These are phyloP conservation scores for Candida railenensis DNA, from an alignment of 805 yeast genomes.

Conservation along the genomic window DNA sequence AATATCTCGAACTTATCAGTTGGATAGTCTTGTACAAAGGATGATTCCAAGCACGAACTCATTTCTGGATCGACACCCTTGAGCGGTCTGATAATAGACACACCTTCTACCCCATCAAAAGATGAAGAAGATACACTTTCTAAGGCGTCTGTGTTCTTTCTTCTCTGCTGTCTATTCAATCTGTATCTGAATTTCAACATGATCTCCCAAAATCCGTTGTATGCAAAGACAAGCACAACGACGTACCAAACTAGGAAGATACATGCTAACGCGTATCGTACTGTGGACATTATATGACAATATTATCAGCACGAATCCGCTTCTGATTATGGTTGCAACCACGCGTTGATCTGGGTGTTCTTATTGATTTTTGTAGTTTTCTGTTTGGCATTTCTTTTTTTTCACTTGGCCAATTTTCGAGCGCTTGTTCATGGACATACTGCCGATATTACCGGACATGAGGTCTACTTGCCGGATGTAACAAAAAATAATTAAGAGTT, in stretches of 20 bases:
- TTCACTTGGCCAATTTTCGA: not conserved
- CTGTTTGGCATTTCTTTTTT: not conserved
- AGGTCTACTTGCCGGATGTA: too few relatives aligned
- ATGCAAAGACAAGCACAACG: constrained; percentile 35
- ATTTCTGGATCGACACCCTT: constrained; percentile 83
- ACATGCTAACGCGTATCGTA: constrained; percentile 10
- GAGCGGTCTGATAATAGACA: constrained; percentile 76
- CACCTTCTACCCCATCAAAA: constrained; percentile 36
- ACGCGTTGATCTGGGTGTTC: not conserved
- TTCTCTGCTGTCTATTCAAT: not conserved
- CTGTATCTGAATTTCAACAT: constrained; percentile 23
- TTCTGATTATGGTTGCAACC: not conserved
- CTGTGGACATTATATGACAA: not conserved
- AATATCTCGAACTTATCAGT: constrained; percentile 58
- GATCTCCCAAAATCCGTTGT: constrained; percentile 40
- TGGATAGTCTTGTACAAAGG: constrained; percentile 71
- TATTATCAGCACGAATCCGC: not conserved
- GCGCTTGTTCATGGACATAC: too few relatives aligned
- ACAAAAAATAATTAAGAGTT: too few relatives aligned
- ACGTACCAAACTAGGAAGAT: constrained; percentile 38
- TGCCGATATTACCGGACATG: too few relatives aligned
- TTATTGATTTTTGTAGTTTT: not conserved
- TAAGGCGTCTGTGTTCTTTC: not conserved
- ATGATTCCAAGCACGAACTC: constrained; percentile 62
- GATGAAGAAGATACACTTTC: not conserved